Conservation (phyloP, 1,139 yeast genomes). For the Magnusiomyces paraingens region DNA sequence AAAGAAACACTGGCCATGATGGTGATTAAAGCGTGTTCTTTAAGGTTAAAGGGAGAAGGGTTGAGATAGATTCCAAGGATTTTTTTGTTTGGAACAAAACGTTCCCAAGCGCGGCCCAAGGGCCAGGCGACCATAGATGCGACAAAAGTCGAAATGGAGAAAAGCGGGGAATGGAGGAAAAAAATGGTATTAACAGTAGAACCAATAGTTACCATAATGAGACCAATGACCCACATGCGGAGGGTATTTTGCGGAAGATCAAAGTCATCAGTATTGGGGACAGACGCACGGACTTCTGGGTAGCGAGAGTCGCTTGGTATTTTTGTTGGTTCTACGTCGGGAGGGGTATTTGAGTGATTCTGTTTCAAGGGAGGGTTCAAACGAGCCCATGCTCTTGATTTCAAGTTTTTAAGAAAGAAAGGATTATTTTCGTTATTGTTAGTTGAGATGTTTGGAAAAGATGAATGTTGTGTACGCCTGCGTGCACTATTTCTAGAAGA, state of each 20-base stretch:
- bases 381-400: too few relatives aligned
- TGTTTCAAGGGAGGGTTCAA: too few relatives aligned
- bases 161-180: conserved; percentile 52
- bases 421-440: too few relatives aligned
- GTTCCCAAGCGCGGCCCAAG: conserved; percentile 48
- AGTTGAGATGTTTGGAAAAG: too few relatives aligned
- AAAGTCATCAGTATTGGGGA: conserved; percentile 54
- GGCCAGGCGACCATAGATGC: conserved; percentile 61
- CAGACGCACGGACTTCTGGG: conserved; percentile 66
- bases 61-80: conserved; percentile 43
- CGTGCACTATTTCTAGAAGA: too few relatives aligned
- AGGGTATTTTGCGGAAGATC: conserved; percentile 52
- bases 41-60: conserved; percentile 57
- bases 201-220: conserved; percentile 51
- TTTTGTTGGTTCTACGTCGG: conserved; percentile 21
- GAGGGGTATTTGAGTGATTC: too few relatives aligned
- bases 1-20: conserved; percentile 55
- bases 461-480: too few relatives aligned
- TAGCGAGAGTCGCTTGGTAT: conserved; percentile 46
- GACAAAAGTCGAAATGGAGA: conserved; percentile 48
- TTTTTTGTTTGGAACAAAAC: conserved; percentile 42
- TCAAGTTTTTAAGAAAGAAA: too few relatives aligned
- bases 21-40: conserved; percentile 60
- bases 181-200: conserved; percentile 56
- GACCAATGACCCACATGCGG: conserved; percentile 52